phyloP scores from a whole-genome alignment of 2,329 filamentous ascomycete species.

The Trichoderma brevicompactum region DNA sequence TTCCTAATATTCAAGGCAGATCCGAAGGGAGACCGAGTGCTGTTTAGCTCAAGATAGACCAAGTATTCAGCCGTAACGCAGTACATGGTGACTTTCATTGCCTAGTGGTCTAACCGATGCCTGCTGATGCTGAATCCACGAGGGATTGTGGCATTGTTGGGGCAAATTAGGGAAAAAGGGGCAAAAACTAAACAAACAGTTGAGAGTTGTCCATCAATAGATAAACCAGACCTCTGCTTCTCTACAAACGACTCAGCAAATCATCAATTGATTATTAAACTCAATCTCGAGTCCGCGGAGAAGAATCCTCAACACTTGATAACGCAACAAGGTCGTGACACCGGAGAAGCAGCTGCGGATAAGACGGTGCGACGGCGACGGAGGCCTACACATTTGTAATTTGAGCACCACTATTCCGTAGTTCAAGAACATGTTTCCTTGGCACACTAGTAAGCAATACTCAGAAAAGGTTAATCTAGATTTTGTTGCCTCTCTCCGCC shows the following conservation, averaged over 20 bases:
- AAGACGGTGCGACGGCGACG: slow-evolving; percentile 10
- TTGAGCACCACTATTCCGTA: background rate
- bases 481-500: background rate
- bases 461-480: background rate
- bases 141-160: too few relatives aligned
- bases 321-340: background rate
- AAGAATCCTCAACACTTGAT: background rate
- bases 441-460: background rate
- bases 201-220: background rate
- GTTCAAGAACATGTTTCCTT: background rate
- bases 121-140: too few relatives aligned
- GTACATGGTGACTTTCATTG: too few relatives aligned
- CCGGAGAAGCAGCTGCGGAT: slow-evolving; percentile 15
- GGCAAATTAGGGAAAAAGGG: background rate
- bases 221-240: background rate
- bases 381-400: background rate
- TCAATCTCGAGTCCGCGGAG: background rate
- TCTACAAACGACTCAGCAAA: background rate
- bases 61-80: too few relatives aligned
- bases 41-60: too few relatives aligned
- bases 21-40: background rate
- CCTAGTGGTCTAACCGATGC: too few relatives aligned
- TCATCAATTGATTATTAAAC: too few relatives aligned
- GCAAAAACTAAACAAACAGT: background rate
- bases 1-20: background rate